Conservation (phyloP, 148 eudicot species). For the Dysphania ambrosioides region DNA sequence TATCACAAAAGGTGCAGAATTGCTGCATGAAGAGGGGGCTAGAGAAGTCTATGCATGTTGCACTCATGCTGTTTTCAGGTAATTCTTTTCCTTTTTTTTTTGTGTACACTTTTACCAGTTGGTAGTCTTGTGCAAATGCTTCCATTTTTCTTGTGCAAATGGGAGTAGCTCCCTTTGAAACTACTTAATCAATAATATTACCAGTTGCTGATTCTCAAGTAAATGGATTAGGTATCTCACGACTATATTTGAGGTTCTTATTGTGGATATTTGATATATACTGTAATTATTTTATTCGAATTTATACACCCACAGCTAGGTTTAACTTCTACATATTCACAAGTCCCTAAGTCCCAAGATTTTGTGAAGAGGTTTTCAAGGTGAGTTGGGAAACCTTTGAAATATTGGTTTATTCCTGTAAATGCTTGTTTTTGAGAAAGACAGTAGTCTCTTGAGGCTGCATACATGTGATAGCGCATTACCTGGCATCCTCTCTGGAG, state of each 20-base stretch:
- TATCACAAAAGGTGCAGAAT: conserved; percentile 77
- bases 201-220: too few relatives aligned
- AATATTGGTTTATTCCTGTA: background rate
- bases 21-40: conserved; percentile 76
- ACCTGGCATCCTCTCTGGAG: background rate
- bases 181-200: background rate
- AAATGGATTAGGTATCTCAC: background rate
- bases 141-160: background rate
- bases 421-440: background rate
- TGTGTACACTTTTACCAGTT: background rate
- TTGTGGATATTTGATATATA: background rate
- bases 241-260: background rate
- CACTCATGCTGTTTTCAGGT: conserved; percentile 94
- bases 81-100: background rate
- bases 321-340: too few relatives aligned
- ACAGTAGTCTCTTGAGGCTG: background rate
- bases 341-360: too few relatives aligned
- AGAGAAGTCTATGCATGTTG: conserved; percentile 89
- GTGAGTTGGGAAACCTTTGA: background rate
- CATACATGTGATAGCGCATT: background rate
- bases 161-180: background rate
- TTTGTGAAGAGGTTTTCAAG: background rate
- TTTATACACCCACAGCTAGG: too few relatives aligned
- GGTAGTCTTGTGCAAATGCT: background rate
- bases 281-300: too few relatives aligned